Evolutionary conservation across 768 basidiomycete species (phyloP).

Genomic region (Chalciporus pseudorubinellus): DNA sequence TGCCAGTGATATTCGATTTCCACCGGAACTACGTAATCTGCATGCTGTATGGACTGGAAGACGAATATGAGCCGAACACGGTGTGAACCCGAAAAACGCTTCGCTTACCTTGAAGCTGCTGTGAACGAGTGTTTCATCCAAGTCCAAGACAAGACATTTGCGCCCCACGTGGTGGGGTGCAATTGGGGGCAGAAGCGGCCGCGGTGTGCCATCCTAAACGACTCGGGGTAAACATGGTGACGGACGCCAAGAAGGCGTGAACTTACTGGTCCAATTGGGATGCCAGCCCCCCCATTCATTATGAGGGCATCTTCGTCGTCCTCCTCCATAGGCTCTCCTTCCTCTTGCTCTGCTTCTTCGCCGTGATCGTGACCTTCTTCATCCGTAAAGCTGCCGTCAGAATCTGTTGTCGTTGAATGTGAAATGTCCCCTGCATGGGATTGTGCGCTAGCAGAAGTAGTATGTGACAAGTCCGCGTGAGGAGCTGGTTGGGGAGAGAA

Average conservation of each 20-base stretch:
- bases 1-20: conserved; percentile 99
- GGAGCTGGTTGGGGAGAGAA: conserved; percentile 28
- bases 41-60: conserved; percentile 81
- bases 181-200: conserved; percentile 86
- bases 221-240: conserved; percentile 4
- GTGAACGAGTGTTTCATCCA: conserved; percentile 96
- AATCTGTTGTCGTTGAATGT: conserved; percentile 32
- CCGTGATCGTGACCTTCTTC: conserved; percentile 68
- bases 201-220: conserved; percentile 76
- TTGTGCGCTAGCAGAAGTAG: conserved; percentile 24
- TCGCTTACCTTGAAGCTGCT: conserved; percentile 89
- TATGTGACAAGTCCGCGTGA: conserved; percentile 23
- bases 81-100: conserved; percentile 10
- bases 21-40: conserved; percentile 98
- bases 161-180: conserved; percentile 77
- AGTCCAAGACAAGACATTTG: conserved; percentile 94
- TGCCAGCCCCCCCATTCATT: conserved; percentile 88
- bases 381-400: conserved; percentile 47
- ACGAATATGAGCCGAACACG: conserved; percentile 9
- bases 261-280: conserved; percentile 88
- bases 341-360: conserved; percentile 64
- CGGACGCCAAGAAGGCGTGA: neutral
- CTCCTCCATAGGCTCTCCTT: conserved; percentile 58
- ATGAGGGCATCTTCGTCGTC: conserved; percentile 92
- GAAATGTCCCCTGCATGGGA: conserved; percentile 30